phyloP scores from a whole-genome alignment of 257 asterid species.

The Nicotiana obtusifolia region DNA sequence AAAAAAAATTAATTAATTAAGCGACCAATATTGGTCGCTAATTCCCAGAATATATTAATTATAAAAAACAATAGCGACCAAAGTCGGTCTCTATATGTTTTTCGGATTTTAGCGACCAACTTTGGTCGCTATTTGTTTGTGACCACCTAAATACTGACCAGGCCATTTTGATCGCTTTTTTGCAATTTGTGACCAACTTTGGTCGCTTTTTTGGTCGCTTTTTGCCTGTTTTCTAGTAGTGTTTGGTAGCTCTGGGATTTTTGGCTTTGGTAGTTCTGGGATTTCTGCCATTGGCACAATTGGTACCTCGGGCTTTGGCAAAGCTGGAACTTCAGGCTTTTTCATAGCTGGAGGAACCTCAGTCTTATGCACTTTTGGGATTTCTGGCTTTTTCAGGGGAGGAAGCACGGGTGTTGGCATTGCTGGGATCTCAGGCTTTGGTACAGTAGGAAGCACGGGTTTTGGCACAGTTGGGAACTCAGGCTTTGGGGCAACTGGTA shows the following conservation, averaged over 20 bases:
- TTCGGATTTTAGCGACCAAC: too few relatives aligned
- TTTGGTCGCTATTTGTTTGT: too few relatives aligned
- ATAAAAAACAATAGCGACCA: too few relatives aligned
- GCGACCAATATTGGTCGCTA: too few relatives aligned
- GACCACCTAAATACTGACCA: too few relatives aligned
- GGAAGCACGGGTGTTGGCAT: constrained; percentile 11
- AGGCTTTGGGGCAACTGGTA: constrained; percentile 14
- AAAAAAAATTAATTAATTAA: too few relatives aligned
- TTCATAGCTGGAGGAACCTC: not conserved
- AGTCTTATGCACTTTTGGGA: not conserved
- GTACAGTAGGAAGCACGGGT: constrained; percentile 11
- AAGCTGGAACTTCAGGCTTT: not conserved
- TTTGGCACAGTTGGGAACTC: constrained; percentile 19
- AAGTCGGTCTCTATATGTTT: too few relatives aligned
- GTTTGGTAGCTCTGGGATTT: constrained; percentile 17
- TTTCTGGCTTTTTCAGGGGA: not conserved
- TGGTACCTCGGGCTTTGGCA: not conserved
- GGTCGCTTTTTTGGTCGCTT: too few relatives aligned
- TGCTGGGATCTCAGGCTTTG: constrained; percentile 9
- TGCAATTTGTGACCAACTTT: too few relatives aligned
- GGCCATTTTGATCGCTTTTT: too few relatives aligned
- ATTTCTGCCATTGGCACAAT: not conserved
- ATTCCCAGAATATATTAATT: too few relatives aligned
- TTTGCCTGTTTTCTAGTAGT: too few relatives aligned
- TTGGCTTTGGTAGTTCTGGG: not conserved